Evolutionary conservation across 2,329 filamentous ascomycete species (phyloP), one percentile per base, ranked within the genome.

Genomic region (Aureobasidium sp.): DNA sequence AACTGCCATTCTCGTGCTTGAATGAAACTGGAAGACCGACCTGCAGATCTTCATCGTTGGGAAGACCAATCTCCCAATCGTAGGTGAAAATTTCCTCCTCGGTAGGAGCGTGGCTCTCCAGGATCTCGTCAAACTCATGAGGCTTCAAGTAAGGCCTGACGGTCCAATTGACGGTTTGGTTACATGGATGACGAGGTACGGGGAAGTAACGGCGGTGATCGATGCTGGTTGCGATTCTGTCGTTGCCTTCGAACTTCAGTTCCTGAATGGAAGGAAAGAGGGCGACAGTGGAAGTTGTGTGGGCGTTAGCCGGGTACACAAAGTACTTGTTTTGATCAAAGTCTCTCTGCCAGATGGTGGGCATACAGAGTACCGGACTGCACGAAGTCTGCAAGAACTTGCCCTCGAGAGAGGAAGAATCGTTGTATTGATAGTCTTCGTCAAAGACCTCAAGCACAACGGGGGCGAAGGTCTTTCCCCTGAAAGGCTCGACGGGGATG

Each of bases 181-280:
- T 74, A n/a, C 72, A 72, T 7, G 70, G 66, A 51, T 78, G 73
- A 6, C 78, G 75, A 36, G 78, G 78, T 12, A 76, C 66, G n/a
- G 75, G 73, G 5, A 75, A 68, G 65, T 74, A 79, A 20, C 78
- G 75, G 11, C 77, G 71, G 47, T 77, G 72, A 51, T 75, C 72
- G 4, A 70, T 68, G 25, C 77, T 76, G 2, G 76, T 79, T 45
- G 77, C 73, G 15, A 78, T 75, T 12, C 78, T 74, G 36, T 77
- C 77, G 44, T 78, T 75, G 0, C 78, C 78, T 64, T 80, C 78
- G 72, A 78, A 79, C 64, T 77, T 77, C 69, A 75, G 69, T 69
- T 80, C 78, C 12, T 72, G 67, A 5, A 67, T 47, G 12, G 68
- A 67, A 0, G 78, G 78, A 76, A 76, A 80, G 1, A 72, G 71